phyloP scores from a whole-genome alignment of 805 yeast species.

The Starmerella scarabaei region DNA sequence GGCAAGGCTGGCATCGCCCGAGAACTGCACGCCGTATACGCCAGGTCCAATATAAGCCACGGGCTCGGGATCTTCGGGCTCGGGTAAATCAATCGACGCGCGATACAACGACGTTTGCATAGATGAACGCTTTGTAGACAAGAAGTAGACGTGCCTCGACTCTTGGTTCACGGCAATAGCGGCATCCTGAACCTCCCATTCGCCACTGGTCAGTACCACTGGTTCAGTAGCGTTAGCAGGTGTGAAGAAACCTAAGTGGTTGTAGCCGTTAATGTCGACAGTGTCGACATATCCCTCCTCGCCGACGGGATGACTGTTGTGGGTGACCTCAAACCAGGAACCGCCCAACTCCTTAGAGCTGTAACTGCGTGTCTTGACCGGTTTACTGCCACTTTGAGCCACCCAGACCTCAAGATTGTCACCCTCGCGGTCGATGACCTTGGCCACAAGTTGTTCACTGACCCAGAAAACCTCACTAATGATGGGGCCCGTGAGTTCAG shows the following conservation, averaged over 20 bases:
- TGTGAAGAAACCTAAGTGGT: slow-evolving; percentile 73
- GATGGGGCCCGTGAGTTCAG: slow-evolving; percentile 30
- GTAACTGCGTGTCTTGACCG: slow-evolving; percentile 38
- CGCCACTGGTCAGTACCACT: slow-evolving; percentile 51
- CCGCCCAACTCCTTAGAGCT: slow-evolving; percentile 31
- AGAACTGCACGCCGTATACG: slow-evolving; percentile 59
- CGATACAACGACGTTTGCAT: slow-evolving; percentile 75
- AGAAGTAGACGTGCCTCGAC: slow-evolving; percentile 44
- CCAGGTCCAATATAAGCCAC: slow-evolving; percentile 47
- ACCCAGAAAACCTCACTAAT: slow-evolving; percentile 66
- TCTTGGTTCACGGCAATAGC: slow-evolving; percentile 37
- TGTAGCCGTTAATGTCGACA: slow-evolving; percentile 34
- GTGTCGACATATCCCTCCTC: slow-evolving; percentile 74
- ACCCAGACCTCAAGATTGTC: slow-evolving; percentile 48
- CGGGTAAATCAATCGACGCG: slow-evolving; percentile 40
- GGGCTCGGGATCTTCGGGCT: slow-evolving; percentile 29
- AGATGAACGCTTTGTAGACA: slow-evolving; percentile 65
- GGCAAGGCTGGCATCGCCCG: slow-evolving; percentile 63
- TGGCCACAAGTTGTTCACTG: slow-evolving; percentile 41
- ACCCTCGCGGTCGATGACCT: slow-evolving; percentile 52
- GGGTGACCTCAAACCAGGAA: slow-evolving; percentile 70
- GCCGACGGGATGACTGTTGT: slow-evolving; percentile 41
- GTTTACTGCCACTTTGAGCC: slow-evolving; percentile 34
- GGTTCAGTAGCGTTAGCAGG: slow-evolving; percentile 52
- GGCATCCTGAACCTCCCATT: slow-evolving; percentile 83